A percentile compares a stretch with the other conserved stretches of the same genome.
Conservation (phyloP, 2,329 filamentous ascomycete genomes). For the Aureobasidium sp. region DNA sequence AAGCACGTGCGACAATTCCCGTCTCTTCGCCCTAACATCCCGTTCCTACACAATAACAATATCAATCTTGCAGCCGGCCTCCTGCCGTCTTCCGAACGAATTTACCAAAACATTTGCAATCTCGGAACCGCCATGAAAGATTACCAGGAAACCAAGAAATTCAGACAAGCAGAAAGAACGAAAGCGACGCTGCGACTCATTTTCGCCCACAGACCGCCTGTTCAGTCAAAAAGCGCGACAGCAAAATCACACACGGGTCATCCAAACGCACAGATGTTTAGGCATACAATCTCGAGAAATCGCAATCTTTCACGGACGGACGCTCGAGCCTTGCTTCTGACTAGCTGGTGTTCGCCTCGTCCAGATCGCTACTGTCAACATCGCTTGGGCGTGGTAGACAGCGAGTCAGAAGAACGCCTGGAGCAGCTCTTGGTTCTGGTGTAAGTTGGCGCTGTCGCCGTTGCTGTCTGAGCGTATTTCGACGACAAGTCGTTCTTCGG, state of each 20-base stretch:
- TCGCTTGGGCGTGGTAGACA: not conserved
- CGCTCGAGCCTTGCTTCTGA: not conserved
- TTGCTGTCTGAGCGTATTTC: conserved; percentile 3
- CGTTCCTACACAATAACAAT: not conserved
- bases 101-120: not conserved
- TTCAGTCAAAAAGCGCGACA: not conserved
- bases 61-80: not conserved
- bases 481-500: not conserved
- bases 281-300: not conserved
- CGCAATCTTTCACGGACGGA: not conserved
- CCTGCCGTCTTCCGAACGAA: not conserved
- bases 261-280: conserved; percentile 2
- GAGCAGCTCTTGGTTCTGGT: not conserved
- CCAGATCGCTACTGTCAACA: conserved; percentile 4
- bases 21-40: not conserved
- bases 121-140: not conserved
- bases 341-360: not conserved
- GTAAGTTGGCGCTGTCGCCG: not conserved
- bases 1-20: not conserved
- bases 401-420: conserved; percentile 11
- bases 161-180: not conserved
- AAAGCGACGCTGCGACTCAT: not conserved
- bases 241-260: not conserved
- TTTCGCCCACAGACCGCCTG: not conserved
- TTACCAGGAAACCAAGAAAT: too few species aligned